Percentiles rank a stretch among this genome's conserved stretches.
Evolutionary conservation across 1,284 basidiomycete species (phyloP).

Genomic region (Cutaneotrichosporon cutaneum): DNA sequence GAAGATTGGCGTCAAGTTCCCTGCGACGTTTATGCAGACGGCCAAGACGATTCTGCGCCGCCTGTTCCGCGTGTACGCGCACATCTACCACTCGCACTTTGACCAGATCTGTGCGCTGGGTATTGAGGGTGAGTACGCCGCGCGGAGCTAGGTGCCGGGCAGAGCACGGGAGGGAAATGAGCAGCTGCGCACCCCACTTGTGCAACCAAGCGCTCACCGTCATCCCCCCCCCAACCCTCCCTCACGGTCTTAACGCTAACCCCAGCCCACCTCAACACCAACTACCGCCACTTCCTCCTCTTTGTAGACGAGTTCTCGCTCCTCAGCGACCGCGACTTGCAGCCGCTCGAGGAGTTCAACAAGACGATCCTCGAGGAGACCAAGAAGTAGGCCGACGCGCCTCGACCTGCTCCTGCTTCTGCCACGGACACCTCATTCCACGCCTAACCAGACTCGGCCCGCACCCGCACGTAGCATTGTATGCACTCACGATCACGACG

Average conservation of each 20-base stretch:
- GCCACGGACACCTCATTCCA: not conserved
- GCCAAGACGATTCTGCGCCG: constrained; percentile 89
- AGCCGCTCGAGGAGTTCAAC: constrained; percentile 93
- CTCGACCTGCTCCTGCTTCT: not conserved
- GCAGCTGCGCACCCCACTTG: not conserved
- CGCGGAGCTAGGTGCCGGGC: no score
- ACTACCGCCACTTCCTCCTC: constrained; percentile 96
- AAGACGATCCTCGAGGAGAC: constrained; percentile 84
- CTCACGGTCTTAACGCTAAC: constrained; percentile 12
- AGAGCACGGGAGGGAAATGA: no score
- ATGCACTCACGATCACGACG: constrained; percentile 11
- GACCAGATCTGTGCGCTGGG: constrained; percentile 97
- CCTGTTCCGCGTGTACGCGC: constrained; percentile 95
- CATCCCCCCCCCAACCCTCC: not conserved
- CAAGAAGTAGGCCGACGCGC: constrained; percentile 15
- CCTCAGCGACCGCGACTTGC: constrained; percentile 95
- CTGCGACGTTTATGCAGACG: constrained; percentile 83
- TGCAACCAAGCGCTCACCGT: not conserved
- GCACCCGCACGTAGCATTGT: constrained; percentile 7
- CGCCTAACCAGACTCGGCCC: not conserved
- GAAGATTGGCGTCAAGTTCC: constrained; percentile 91
- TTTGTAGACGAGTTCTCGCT: constrained; percentile 98
- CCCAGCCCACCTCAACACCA: constrained; percentile 94
- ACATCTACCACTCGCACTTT: constrained; percentile 99
- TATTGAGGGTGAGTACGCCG: constrained; percentile 74